A percentile compares a stretch with the other conserved stretches of the same genome.
phyloP scores from a whole-genome alignment of 257 asterid genomes.

The Fraxinus pennsylvanica region DNA sequence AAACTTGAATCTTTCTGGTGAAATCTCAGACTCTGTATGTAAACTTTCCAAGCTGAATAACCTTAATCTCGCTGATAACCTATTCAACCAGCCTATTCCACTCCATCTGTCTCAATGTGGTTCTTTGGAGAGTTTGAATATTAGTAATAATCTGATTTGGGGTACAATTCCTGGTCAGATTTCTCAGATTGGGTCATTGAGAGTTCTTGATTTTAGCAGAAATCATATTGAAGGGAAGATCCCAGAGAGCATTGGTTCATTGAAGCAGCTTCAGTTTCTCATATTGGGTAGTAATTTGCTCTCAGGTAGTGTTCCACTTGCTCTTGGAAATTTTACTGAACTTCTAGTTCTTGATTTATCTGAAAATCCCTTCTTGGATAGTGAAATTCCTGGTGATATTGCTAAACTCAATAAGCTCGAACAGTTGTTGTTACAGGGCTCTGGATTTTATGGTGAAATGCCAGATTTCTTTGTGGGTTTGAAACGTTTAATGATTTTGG shows the following conservation, averaged over 20 bases:
- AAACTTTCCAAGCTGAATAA: conserved; percentile 49
- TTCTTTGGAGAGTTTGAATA: conserved; percentile 54
- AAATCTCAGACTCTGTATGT: conserved; percentile 69
- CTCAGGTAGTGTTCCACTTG: conserved; percentile 61
- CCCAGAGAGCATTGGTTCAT: conserved; percentile 64
- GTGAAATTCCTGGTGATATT: conserved; percentile 63
- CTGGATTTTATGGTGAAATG: conserved; percentile 74
- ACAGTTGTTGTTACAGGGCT: conserved; percentile 60
- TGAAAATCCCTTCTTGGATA: conserved; percentile 63
- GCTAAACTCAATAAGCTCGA: conserved; percentile 55
- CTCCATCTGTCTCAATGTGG: conserved; percentile 67
- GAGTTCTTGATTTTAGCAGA: conserved; percentile 63
- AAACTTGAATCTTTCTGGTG: conserved; percentile 77
- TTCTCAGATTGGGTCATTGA: conserved; percentile 54
- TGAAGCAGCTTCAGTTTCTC: conserved; percentile 56
- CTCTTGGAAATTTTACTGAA: conserved; percentile 65
- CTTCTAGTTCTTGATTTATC: conserved; percentile 77
- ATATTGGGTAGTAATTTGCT: conserved; percentile 71
- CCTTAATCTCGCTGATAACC: conserved; percentile 69
- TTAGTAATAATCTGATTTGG: conserved; percentile 79
- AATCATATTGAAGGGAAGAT: conserved; percentile 75
- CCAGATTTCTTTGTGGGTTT: conserved; percentile 55
- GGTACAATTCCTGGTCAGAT: conserved; percentile 82
- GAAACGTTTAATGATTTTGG: conserved; percentile 50
- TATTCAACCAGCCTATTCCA: conserved; percentile 77